These are phyloP conservation scores for Tolypocladium endophyticum DNA, from an alignment of 2,329 filamentous ascomycete species.

Conservation along the genomic window DNA sequence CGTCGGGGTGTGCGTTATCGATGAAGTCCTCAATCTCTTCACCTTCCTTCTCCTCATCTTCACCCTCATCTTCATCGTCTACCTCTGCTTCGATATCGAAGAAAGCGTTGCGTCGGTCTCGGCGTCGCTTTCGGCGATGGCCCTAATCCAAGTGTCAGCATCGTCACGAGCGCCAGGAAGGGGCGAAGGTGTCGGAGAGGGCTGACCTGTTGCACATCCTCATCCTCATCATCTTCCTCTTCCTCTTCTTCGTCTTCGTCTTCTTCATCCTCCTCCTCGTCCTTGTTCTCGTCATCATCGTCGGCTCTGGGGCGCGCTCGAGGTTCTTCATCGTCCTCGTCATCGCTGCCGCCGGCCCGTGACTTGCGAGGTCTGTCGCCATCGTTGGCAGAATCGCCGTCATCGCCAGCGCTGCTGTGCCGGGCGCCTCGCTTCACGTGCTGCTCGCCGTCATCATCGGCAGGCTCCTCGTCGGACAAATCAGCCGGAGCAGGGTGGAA, in stretches of 20 bases:
- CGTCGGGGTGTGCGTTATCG: constrained; percentile 83
- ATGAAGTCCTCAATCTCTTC: constrained; percentile 77
- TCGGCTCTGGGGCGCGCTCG: constrained; percentile 12
- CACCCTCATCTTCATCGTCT: constrained; percentile 82
- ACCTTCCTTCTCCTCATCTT: constrained; percentile 82
- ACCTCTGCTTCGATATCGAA: constrained; percentile 98
- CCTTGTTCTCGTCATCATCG: constrained; percentile 23
- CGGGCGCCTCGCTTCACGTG: constrained; percentile 20
- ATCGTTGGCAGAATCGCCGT: constrained; percentile 21
- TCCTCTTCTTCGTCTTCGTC: constrained; percentile 34
- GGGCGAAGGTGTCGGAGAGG: not conserved
- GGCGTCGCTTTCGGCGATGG: constrained; percentile 72
- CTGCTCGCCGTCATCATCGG: constrained; percentile 27
- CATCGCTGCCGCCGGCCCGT: constrained; percentile 16
- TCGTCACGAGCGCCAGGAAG: not conserved
- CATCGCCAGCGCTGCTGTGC: constrained; percentile 26
- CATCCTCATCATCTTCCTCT: constrained; percentile 53
- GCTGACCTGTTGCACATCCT: constrained; percentile 55
- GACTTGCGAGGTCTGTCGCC: constrained; percentile 19
- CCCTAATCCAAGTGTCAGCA: constrained; percentile 30
- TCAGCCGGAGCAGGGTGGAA: constrained; percentile 78
- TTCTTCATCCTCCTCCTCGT: constrained; percentile 27
- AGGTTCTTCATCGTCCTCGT: constrained; percentile 28
- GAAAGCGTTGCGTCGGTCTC: constrained; percentile 71
- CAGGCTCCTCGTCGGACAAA: constrained; percentile 50